phyloP scores from a whole-genome alignment of 208 protist genomes.

The Trypanosoma lewisi region DNA sequence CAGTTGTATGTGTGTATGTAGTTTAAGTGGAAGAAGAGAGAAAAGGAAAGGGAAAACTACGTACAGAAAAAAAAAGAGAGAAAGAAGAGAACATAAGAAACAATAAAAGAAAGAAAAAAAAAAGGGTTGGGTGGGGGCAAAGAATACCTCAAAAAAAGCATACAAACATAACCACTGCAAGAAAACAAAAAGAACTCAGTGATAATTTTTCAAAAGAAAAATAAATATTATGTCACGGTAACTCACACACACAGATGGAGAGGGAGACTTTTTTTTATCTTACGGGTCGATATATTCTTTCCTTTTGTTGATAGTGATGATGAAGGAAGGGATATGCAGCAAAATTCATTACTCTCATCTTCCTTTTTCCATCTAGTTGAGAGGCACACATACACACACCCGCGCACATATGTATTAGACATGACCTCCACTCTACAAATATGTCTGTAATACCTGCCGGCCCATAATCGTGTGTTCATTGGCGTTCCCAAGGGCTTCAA shows the following conservation, averaged over 20 bases:
- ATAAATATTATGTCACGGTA: no score
- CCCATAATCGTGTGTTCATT: conserved; percentile 70
- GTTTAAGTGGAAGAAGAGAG: neutral
- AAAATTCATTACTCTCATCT: no score
- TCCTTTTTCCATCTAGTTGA: neutral
- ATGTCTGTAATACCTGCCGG: conserved; percentile 68
- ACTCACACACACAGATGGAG: no score
- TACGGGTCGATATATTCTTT: no score
- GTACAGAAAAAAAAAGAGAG: conserved; percentile 5
- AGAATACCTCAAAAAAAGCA: neutral
- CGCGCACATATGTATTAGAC: neutral
- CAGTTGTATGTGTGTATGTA: neutral
- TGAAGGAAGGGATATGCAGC: no score
- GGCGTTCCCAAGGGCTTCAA: conserved; percentile 66
- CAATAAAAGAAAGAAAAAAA: conserved; percentile 22
- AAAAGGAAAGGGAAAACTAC: conserved; percentile 6
- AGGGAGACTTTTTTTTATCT: no score
- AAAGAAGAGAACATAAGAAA: conserved; percentile 4
- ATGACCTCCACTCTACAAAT: conserved; percentile 30
- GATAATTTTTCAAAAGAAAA: neutral
- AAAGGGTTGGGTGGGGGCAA: conserved; percentile 1
- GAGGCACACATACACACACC: neutral
- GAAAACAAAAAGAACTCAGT: neutral
- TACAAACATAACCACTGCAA: neutral
- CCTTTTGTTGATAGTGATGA: no score